Percentiles rank a stretch among this genome's conserved stretches.
phyloP scores from a whole-genome alignment of 1,139 yeast genomes.

The Magnusiomyces magnusii region DNA sequence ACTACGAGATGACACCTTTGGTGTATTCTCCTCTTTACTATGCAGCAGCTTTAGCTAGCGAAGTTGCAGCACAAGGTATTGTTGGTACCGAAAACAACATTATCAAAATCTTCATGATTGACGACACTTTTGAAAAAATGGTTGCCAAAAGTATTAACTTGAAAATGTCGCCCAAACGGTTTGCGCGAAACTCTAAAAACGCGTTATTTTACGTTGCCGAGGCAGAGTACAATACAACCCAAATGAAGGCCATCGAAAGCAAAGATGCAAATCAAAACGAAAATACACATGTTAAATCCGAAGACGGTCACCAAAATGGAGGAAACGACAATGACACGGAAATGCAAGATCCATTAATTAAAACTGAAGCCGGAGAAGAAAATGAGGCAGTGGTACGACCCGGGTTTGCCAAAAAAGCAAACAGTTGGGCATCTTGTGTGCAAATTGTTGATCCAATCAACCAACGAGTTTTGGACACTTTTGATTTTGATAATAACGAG shows the following conservation, averaged over 20 bases:
- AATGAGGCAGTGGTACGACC: conserved; percentile 32
- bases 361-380: conserved; percentile 21
- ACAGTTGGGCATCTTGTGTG: conserved; percentile 46
- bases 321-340: conserved; percentile 4
- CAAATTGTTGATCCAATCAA: conserved; percentile 42
- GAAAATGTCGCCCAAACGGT: conserved; percentile 47
- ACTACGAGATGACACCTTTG: conserved; percentile 31
- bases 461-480: conserved; percentile 36
- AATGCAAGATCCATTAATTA: not conserved
- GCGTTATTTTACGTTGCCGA: conserved; percentile 38
- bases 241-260: not conserved
- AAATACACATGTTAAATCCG: conserved; percentile 19
- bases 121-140: conserved; percentile 44
- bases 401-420: conserved; percentile 34
- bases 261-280: conserved; percentile 23
- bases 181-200: conserved; percentile 31
- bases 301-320: conserved; percentile 14
- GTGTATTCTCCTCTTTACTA: conserved; percentile 31
- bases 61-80: conserved; percentile 53
- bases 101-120: conserved; percentile 50
- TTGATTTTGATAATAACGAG: conserved; percentile 41
- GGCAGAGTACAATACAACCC: conserved; percentile 37
- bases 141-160: conserved; percentile 40
- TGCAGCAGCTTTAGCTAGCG: conserved; percentile 53
- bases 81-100: conserved; percentile 50